These are phyloP conservation scores for Cutaneotrichosporon sp. DNA, from an alignment of 1,284 basidiomycete species.

Conservation along the genomic window DNA sequence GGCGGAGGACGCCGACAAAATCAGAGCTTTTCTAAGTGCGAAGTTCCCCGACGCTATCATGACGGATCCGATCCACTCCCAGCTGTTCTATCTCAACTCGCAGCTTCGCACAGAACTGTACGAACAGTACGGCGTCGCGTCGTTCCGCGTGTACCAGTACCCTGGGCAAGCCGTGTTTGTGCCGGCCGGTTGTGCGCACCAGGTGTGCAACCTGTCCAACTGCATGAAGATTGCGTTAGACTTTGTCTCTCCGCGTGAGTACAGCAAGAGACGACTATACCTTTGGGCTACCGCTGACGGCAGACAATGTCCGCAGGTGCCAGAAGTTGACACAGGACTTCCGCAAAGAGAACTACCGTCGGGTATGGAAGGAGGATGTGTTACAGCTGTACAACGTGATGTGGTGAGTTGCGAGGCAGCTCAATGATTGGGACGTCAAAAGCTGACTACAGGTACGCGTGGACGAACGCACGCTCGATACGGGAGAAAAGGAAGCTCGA, in stretches of 20 bases:
- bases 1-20: conserved; percentile 70
- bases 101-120: conserved; percentile 63
- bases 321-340: conserved; percentile 82
- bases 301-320: conserved; percentile 78
- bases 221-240: conserved; percentile 96
- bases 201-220: conserved; percentile 71
- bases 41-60: conserved; percentile 25
- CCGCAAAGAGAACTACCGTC: conserved; percentile 74
- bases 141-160: conserved; percentile 78
- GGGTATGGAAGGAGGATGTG: conserved; percentile 91
- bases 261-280: too few species aligned
- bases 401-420: conserved; percentile 60
- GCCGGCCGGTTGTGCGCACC: conserved; percentile 91
- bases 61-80: conserved; percentile 84
- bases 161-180: conserved; percentile 94
- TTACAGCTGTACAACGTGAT: conserved; percentile 85
- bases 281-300: not conserved
- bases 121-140: conserved; percentile 64
- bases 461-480: conserved; percentile 37
- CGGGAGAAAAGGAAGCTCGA: conserved; percentile 23
- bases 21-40: conserved; percentile 67
- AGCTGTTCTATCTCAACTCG: conserved; percentile 77
- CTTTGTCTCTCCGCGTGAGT: conserved; percentile 71
- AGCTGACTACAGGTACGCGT: conserved; percentile 37
- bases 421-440: not conserved